phyloP scores from a whole-genome alignment of 495 filamentous ascomycete genomes.

The Baudoinia panamericana region DNA sequence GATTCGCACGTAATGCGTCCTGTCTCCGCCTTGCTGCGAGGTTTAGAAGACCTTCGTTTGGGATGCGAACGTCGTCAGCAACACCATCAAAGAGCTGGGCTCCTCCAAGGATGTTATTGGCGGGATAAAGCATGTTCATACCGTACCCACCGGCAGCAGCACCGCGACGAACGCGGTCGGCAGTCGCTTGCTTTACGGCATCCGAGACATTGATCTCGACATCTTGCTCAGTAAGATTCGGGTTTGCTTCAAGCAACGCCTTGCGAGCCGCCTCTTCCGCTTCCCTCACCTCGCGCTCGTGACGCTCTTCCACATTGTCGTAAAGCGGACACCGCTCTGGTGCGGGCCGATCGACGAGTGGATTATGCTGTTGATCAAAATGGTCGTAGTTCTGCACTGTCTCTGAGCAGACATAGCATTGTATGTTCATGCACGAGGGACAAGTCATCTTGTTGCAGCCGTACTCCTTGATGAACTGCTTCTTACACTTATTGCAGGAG shows the following conservation, averaged over 20 bases:
- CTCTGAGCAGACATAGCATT: constrained; percentile 62
- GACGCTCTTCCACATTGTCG: constrained; percentile 47
- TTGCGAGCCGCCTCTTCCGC: constrained; percentile 51
- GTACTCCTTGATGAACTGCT: constrained; percentile 53
- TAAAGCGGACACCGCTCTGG: constrained; percentile 50
- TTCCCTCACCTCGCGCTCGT: constrained; percentile 50
- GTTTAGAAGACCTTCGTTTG: too few relatives aligned
- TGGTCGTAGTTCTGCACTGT: constrained; percentile 38
- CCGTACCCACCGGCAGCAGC: too few relatives aligned
- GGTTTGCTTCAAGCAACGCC: constrained; percentile 44
- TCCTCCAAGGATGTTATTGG: too few relatives aligned
- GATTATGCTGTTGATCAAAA: constrained; percentile 37
- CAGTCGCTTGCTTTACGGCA: constrained; percentile 27
- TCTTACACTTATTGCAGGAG: constrained; percentile 46
- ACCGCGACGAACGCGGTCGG: too few relatives aligned
- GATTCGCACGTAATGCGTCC: too few relatives aligned
- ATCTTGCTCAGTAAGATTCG: constrained; percentile 42
- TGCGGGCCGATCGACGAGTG: not conserved
- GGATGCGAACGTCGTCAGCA: too few relatives aligned
- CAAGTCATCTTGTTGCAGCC: constrained; percentile 84
- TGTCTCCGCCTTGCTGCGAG: too few relatives aligned
- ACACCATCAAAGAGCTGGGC: too few relatives aligned
- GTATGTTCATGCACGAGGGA: constrained; percentile 43
- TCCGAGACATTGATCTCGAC: constrained; percentile 49
- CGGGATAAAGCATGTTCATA: too few relatives aligned